A percentile compares a stretch with the other conserved stretches of the same genome.
Conservation (phyloP, 495 filamentous ascomycete species). For the Penicillium flavigenum region DNA sequence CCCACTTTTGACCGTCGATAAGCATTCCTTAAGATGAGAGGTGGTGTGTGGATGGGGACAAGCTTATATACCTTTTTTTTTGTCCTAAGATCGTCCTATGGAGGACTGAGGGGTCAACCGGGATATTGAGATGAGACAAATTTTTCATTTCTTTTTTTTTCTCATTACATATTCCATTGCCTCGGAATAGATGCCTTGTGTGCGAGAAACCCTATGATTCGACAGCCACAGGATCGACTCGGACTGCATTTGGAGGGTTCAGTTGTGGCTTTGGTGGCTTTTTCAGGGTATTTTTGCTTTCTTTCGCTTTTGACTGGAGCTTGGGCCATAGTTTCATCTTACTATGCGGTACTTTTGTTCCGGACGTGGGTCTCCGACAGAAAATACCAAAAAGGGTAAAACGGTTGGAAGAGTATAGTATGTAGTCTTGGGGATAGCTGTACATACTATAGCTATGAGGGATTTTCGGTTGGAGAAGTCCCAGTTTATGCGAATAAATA, state of each 20-base stretch:
- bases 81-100: too few species aligned
- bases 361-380: not conserved
- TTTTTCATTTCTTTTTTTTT: not conserved
- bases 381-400: not conserved
- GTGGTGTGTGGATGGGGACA: constrained; percentile 6
- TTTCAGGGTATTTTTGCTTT: constrained; percentile 3
- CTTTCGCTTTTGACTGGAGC: constrained; percentile 17
- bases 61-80: constrained; percentile 19
- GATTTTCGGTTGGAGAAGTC: too few species aligned
- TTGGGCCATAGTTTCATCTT: constrained; percentile 15
- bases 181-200: constrained; percentile 10
- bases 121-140: constrained; percentile 19
- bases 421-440: too few species aligned
- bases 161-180: not conserved
- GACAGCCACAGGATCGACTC: constrained; percentile 32
- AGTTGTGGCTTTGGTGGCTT: constrained; percentile 8
- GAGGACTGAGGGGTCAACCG: constrained; percentile 9
- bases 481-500: too few species aligned
- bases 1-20: constrained; percentile 85
- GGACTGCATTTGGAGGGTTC: constrained; percentile 24
- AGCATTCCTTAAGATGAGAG: constrained; percentile 57
- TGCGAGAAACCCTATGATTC: constrained; percentile 18
- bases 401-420: too few species aligned
- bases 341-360: constrained; percentile 9
- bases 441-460: too few species aligned